Evolutionary conservation across 164 flowering plant genomes (phyloP).

Genomic region (Magnolia kwangsiensis): DNA sequence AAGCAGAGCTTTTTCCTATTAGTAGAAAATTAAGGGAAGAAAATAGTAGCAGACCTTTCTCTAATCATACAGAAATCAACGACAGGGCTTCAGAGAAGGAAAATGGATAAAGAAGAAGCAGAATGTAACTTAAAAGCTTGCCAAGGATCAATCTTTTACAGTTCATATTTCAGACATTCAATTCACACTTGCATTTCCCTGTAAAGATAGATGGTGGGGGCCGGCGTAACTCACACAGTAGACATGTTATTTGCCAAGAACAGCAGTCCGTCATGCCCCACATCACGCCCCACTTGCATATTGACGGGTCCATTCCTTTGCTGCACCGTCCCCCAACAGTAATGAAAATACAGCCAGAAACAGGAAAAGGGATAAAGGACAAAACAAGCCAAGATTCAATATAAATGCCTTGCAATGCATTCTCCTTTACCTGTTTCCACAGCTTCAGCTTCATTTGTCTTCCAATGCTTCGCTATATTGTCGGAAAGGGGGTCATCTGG

Average conservation of each 20-base stretch:
- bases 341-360: background rate
- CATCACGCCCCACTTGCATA: slow-evolving; percentile 90
- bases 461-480: slow-evolving; percentile 98
- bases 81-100: background rate
- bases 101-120: background rate
- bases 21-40: too few relatives aligned
- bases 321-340: slow-evolving; percentile 36
- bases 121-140: background rate
- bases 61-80: background rate
- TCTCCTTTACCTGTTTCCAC: slow-evolving; percentile 76
- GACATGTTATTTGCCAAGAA: slow-evolving; percentile 20
- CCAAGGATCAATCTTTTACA: background rate
- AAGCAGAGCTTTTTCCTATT: too few relatives aligned
- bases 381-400: too few relatives aligned
- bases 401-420: background rate
- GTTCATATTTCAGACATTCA: slow-evolving; percentile 1
- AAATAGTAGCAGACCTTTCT: too few relatives aligned
- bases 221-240: slow-evolving; percentile 18
- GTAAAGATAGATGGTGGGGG: slow-evolving; percentile 4
- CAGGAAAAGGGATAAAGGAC: background rate
- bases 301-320: slow-evolving; percentile 89
- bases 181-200: slow-evolving; percentile 20
- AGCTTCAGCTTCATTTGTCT: slow-evolving; percentile 86
- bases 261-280: slow-evolving; percentile 7
- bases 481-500: slow-evolving; percentile 97